A percentile compares a stretch with the other conserved stretches of the same genome.
Evolutionary conservation across 139 green algal species (phyloP).

Genomic region (Yamagishiella unicocca): DNA sequence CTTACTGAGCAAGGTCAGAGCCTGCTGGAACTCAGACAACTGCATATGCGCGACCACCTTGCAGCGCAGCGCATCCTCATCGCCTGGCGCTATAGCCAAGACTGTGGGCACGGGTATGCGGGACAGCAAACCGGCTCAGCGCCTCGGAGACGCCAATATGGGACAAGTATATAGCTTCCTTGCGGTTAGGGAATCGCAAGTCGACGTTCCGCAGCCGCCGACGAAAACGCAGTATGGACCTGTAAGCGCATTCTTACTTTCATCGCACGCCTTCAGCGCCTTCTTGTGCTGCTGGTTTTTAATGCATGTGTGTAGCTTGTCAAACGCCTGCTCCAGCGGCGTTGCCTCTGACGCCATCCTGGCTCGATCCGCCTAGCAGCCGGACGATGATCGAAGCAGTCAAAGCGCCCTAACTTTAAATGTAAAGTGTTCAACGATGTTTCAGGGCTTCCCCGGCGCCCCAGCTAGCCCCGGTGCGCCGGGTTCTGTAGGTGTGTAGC

Average conservation of each 20-base stretch:
- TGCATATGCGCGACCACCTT: constrained; percentile 81
- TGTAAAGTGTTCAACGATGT: not conserved
- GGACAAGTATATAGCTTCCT: too few species aligned
- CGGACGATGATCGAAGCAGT: too few species aligned
- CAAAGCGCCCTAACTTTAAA: not conserved
- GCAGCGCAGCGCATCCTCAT: constrained; percentile 78
- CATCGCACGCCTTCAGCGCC: constrained; percentile 73
- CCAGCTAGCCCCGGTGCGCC: not conserved
- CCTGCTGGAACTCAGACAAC: constrained; percentile 65
- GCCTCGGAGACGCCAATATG: too few species aligned
- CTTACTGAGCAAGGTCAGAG: constrained; percentile 56
- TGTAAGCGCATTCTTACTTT: constrained; percentile 62
- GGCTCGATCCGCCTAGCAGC: not conserved
- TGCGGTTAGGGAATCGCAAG: too few species aligned
- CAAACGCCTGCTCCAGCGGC: constrained; percentile 64
- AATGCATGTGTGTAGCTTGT: constrained; percentile 67
- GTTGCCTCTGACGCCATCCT: constrained; percentile 31
- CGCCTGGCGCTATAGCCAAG: constrained; percentile 69
- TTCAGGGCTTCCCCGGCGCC: not conserved
- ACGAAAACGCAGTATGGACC: too few species aligned
- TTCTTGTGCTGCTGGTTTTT: constrained; percentile 72
- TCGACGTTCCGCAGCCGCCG: not conserved
- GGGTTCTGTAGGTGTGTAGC: too few species aligned
- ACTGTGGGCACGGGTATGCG: constrained; percentile 70
- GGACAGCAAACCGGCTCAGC: too few species aligned